Conservation (phyloP, 805 yeast genomes). For the Yamadazyma kitorensis region DNA sequence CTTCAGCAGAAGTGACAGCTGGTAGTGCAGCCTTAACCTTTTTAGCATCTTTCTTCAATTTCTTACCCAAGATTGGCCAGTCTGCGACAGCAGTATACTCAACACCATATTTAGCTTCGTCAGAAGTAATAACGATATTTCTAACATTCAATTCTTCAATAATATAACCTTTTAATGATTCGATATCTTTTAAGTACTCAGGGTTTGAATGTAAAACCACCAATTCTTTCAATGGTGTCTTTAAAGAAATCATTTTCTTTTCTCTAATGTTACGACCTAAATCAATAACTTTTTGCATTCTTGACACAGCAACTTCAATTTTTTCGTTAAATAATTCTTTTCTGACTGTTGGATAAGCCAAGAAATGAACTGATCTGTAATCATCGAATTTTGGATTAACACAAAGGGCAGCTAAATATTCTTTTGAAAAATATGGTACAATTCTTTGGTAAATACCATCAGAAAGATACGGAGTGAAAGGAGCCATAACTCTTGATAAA, state of each 20-base stretch:
- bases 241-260: slow-evolving; percentile 87
- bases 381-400: slow-evolving; percentile 51
- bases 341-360: slow-evolving; percentile 83
- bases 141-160: slow-evolving; percentile 91
- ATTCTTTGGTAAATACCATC: slow-evolving; percentile 84
- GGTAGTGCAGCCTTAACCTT: slow-evolving; percentile 95
- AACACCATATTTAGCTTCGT: slow-evolving; percentile 89
- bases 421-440: slow-evolving; percentile 58
- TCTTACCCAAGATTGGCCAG: slow-evolving; percentile 98
- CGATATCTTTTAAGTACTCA: slow-evolving; percentile 72
- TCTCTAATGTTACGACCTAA: slow-evolving; percentile 96
- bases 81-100: slow-evolving; percentile 94
- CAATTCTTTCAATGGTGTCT: slow-evolving; percentile 88
- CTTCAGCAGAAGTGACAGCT: slow-evolving; percentile 72
- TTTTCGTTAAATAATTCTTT: slow-evolving; percentile 75
- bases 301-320: slow-evolving; percentile 82
- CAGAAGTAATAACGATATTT: slow-evolving; percentile 80
- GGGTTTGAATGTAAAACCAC: slow-evolving; percentile 81
- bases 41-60: slow-evolving; percentile 89
- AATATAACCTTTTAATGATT: slow-evolving; percentile 73
- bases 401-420: slow-evolving; percentile 44
- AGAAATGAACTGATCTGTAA: slow-evolving; percentile 86
- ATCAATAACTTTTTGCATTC: slow-evolving; percentile 97
- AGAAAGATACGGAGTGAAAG: slow-evolving; percentile 95
- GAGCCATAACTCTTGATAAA: slow-evolving; percentile 95